These are phyloP conservation scores for Nothophoma quercina DNA, from an alignment of 2,329 filamentous ascomycete genomes.

Conservation along the genomic window DNA sequence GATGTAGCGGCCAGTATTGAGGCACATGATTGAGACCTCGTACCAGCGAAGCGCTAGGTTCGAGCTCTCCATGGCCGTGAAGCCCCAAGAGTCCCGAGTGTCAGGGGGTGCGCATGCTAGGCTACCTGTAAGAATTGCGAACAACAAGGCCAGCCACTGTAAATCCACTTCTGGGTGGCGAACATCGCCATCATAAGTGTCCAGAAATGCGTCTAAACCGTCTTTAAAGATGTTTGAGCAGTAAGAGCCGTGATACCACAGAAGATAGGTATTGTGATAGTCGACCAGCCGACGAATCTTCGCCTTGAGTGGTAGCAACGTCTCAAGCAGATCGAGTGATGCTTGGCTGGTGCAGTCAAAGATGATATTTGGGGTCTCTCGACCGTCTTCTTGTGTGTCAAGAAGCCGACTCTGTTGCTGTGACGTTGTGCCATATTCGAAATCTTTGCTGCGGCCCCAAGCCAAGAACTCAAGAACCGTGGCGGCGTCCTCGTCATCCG, in stretches of 20 bases:
- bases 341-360: neutral
- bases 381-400: neutral
- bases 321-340: neutral
- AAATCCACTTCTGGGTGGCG: neutral
- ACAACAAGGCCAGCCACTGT: neutral
- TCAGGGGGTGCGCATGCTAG: neutral
- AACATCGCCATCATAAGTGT: neutral
- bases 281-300: neutral
- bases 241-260: conserved; percentile 4
- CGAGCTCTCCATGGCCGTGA: neutral
- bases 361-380: neutral
- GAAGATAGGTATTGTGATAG: neutral
- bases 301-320: neutral
- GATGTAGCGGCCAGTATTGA: conserved; percentile 55
- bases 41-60: neutral
- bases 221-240: neutral
- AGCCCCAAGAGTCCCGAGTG: neutral
- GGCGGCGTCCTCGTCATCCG: conserved; percentile 47
- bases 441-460: conserved; percentile 57
- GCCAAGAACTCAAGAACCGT: conserved; percentile 59
- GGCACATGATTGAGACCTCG: conserved; percentile 50
- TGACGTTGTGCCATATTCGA: conserved; percentile 18
- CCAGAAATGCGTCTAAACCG: neutral
- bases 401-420: conserved; percentile 25
- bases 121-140: neutral